These are phyloP conservation scores for Calonectria ilicicola DNA, from an alignment of 2,329 filamentous ascomycete genomes.

Conservation along the genomic window DNA sequence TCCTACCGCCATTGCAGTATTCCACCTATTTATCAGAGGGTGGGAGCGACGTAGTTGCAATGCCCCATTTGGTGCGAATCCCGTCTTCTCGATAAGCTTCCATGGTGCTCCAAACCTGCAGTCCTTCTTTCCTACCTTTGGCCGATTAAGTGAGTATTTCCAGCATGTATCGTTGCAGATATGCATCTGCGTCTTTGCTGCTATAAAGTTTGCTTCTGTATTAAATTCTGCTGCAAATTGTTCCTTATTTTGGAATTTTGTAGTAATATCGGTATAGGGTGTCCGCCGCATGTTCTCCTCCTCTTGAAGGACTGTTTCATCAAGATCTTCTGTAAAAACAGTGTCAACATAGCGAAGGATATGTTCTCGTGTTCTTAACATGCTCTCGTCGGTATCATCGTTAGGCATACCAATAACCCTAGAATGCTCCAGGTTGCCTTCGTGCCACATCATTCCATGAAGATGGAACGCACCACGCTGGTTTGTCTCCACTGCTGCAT, in stretches of 20 bases:
- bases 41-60: background rate
- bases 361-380: background rate
- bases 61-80: background rate
- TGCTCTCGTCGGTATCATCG: background rate
- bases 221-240: too few relatives aligned
- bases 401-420: too few relatives aligned
- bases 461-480: background rate
- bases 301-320: background rate
- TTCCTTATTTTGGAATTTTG: background rate
- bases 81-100: background rate
- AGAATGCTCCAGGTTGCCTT: too few relatives aligned
- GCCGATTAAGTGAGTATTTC: conserved; percentile 11
- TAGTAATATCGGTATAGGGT: background rate
- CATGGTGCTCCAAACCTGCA: too few relatives aligned
- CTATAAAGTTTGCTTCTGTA: too few relatives aligned
- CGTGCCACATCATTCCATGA: too few relatives aligned
- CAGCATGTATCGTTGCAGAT: background rate
- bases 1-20: background rate
- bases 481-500: background rate
- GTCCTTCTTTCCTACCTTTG: background rate
- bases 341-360: background rate
- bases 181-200: background rate
- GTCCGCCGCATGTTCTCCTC: background rate
- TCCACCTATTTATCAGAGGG: conserved; percentile 11
- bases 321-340: conserved; percentile 6